Percentiles rank a stretch among this genome's conserved stretches.
These are phyloP conservation scores for Geosmithia flava DNA, from an alignment of 2,329 filamentous ascomycete species.

Conservation along the genomic window DNA sequence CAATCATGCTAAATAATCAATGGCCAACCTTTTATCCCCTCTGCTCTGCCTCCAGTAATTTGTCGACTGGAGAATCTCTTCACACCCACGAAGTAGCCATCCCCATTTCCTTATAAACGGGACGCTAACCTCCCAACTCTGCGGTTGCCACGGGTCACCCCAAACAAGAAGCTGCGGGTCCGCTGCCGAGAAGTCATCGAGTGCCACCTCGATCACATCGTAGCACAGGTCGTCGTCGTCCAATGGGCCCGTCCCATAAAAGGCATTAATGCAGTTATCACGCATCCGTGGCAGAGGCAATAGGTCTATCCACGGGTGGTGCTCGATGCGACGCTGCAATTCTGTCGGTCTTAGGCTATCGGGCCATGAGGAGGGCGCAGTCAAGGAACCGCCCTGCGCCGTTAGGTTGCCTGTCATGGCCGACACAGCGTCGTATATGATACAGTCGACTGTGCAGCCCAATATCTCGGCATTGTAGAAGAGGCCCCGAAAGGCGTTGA, in stretches of 20 bases:
- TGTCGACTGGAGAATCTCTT: conserved; percentile 19
- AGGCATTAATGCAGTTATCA: conserved; percentile 15
- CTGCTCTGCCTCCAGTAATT: conserved; percentile 16
- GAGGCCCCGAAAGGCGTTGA: conserved; percentile 4
- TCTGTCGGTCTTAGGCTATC: conserved; percentile 1
- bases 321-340: conserved; percentile 5
- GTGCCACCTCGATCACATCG: background rate
- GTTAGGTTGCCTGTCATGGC: background rate
- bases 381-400: no score
- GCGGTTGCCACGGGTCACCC: conserved; percentile 30
- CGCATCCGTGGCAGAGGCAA: conserved; percentile 19
- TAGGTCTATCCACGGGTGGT: conserved; percentile 23
- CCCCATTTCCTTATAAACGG: conserved; percentile 30
- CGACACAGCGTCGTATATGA: background rate
- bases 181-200: background rate
- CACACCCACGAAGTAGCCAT: conserved; percentile 20
- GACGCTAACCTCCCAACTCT: conserved; percentile 32
- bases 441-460: background rate
- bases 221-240: background rate
- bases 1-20: background rate
- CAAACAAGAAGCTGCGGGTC: conserved; percentile 26
- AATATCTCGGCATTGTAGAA: conserved; percentile 1
- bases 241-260: background rate
- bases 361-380: background rate
- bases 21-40: background rate